These are phyloP conservation scores for Gonapodya sp. DNA, from an alignment of 192 early-diverging fungal species.

Conservation along the genomic window DNA sequence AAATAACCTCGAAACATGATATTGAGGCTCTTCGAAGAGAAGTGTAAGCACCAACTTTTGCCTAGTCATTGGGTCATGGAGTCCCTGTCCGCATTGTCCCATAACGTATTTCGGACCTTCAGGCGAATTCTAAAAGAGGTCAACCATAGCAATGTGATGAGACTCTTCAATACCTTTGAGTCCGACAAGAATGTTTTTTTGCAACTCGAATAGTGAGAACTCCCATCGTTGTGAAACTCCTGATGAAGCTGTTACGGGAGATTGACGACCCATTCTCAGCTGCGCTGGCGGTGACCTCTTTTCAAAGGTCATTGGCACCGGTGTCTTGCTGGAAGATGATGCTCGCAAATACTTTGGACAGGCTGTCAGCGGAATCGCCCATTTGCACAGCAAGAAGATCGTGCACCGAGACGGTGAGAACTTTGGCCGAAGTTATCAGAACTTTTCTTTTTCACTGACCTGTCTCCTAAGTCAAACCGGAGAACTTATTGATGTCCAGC, in stretches of 20 bases:
- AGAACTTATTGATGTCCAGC: neutral
- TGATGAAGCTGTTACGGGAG: too few species aligned
- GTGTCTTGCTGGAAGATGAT: conserved; percentile 23
- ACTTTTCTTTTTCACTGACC: neutral
- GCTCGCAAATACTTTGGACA: conserved; percentile 25
- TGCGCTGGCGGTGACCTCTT: conserved; percentile 23
- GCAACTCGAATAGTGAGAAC: neutral
- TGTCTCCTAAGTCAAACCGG: neutral
- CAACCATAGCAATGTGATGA: neutral
- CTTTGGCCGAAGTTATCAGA: neutral
- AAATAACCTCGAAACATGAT: neutral
- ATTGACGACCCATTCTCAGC: neutral
- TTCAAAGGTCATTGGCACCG: conserved; percentile 23
- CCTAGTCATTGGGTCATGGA: neutral
- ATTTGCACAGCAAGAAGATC: conserved; percentile 24
- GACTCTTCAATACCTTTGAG: neutral
- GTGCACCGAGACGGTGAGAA: conserved; percentile 34
- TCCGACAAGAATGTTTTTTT: neutral
- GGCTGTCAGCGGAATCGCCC: conserved; percentile 18
- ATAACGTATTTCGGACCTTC: too few species aligned
- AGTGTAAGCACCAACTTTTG: too few species aligned
- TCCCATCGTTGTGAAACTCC: neutral
- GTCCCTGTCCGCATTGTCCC: neutral
- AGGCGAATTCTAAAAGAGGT: neutral
- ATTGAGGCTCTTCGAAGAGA: neutral